Conservation (phyloP, 805 yeast species). For the Nadsonia fulvescens region DNA sequence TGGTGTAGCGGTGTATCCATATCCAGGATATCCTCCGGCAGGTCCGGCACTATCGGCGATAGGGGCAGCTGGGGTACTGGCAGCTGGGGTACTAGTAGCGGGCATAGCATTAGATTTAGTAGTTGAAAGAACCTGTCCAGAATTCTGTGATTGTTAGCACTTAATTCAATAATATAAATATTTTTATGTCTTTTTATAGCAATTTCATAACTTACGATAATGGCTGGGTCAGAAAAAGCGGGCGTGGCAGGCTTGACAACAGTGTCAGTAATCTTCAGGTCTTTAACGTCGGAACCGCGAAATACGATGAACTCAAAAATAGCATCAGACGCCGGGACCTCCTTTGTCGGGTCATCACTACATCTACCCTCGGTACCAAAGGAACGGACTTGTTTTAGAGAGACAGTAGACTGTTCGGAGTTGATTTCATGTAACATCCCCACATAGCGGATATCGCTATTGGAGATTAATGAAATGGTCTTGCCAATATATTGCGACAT, state of each 20-base stretch:
- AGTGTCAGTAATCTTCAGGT: slow-evolving; percentile 63
- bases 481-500: slow-evolving; percentile 93
- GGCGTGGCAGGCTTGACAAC: slow-evolving; percentile 34
- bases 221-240: slow-evolving; percentile 17
- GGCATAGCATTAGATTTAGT: too few relatives aligned
- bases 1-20: too few relatives aligned
- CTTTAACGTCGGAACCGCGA: slow-evolving; percentile 85
- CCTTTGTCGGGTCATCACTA: slow-evolving; percentile 42
- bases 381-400: slow-evolving; percentile 60
- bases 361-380: slow-evolving; percentile 88
- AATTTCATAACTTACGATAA: too few relatives aligned
- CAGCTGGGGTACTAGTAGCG: too few relatives aligned
- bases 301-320: slow-evolving; percentile 65
- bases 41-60: too few relatives aligned
- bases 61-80: too few relatives aligned
- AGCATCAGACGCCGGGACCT: slow-evolving; percentile 50
- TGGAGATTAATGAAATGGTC: slow-evolving; percentile 64
- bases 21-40: too few relatives aligned
- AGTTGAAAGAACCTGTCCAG: too few relatives aligned
- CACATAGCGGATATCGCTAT: slow-evolving; percentile 68
- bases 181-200: too few relatives aligned
- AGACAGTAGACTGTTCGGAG: slow-evolving; percentile 79
- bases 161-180: too few relatives aligned
- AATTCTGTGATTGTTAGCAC: too few relatives aligned
- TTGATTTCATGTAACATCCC: slow-evolving; percentile 78